These are phyloP conservation scores for Rhododendron griersonianum DNA, from an alignment of 148 eudicot species.

Conservation along the genomic window DNA sequence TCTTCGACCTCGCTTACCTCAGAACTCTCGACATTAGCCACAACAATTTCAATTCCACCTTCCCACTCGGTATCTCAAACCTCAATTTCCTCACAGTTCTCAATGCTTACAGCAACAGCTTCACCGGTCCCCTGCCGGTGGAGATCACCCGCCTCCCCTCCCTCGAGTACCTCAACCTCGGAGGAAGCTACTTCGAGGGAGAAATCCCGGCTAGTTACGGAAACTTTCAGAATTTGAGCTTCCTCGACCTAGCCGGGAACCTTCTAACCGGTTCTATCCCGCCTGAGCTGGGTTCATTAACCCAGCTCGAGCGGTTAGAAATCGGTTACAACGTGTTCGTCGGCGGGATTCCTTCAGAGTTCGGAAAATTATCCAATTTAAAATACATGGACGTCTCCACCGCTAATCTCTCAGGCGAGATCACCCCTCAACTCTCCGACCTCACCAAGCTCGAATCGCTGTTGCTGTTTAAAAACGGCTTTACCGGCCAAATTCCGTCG, in stretches of 20 bases:
- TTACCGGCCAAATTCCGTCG: conserved; percentile 57
- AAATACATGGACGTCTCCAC: conserved; percentile 59
- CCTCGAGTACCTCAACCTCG: conserved; percentile 71
- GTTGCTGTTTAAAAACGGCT: conserved; percentile 48
- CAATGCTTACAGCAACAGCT: conserved; percentile 74
- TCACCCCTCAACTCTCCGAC: conserved; percentile 53
- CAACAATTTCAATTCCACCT: conserved; percentile 58
- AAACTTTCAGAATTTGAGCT: conserved; percentile 38
- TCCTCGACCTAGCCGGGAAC: conserved; percentile 63
- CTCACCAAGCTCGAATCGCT: conserved; percentile 42
- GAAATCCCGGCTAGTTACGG: conserved; percentile 60
- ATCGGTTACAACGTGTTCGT: conserved; percentile 62
- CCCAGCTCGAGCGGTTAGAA: conserved; percentile 48
- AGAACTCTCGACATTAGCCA: conserved; percentile 64
- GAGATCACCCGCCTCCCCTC: conserved; percentile 35
- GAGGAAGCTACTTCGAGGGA: conserved; percentile 84
- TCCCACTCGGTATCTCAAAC: conserved; percentile 60
- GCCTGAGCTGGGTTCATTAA: conserved; percentile 35
- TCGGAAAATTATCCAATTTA: conserved; percentile 46
- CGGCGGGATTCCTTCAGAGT: conserved; percentile 43
- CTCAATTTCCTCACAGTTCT: conserved; percentile 43
- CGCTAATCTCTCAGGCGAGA: conserved; percentile 54
- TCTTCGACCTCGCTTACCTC: conserved; percentile 54
- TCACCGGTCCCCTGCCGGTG: conserved; percentile 59
- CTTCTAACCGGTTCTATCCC: conserved; percentile 57